Evolutionary conservation across 805 yeast genomes (phyloP), one percentile per base, ranked within the genome.

Genomic region (Zygotorulaspora florentina): DNA sequence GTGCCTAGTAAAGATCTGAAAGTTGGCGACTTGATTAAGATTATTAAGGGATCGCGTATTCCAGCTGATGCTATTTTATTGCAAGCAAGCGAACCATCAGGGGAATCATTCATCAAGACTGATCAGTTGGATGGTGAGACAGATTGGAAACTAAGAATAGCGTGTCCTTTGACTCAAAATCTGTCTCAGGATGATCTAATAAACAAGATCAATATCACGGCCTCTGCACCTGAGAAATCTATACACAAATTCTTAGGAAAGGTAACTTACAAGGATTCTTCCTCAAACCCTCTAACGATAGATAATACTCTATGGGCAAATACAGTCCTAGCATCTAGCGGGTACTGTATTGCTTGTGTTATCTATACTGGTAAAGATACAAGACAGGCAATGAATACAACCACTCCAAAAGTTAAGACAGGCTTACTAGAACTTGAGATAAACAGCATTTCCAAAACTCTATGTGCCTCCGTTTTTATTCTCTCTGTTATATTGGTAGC

Each of bases 61-160:
- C 99, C 99, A 0, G 98, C 99, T 0, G 99, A 93, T 65, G 75
- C 89, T 80, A 70, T 93, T 7, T 66, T 93, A 23, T 68, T 93
- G 36, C 95, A 87, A 61, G 83, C 96, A 1, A 81, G 88, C 46
- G 96, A 87, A 61, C 61, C 73, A 2, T 73, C 77, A 2, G 97
- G 96, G 7, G 99, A 93, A 61, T 77, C 90, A 1, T 93, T 95
- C 58, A 87, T 93, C 53, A 86, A 95, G 58, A 93, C 99, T 0
- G 99, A 93, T 70, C 99, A 93, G 68, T 72, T 93, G 41, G 99
- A 93, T 66, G 99, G 99, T 61, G 99, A 93, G 66, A 93, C 99
- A 5, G 99, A 93, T 68, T 93, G 99, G 99, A 93, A 93, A 64
- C 72, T 93, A 45, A 73, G 99, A 57, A 69, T 87, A 31, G 93